phyloP scores from a whole-genome alignment of 139 green algal species.

The Chloropicon primus region DNA sequence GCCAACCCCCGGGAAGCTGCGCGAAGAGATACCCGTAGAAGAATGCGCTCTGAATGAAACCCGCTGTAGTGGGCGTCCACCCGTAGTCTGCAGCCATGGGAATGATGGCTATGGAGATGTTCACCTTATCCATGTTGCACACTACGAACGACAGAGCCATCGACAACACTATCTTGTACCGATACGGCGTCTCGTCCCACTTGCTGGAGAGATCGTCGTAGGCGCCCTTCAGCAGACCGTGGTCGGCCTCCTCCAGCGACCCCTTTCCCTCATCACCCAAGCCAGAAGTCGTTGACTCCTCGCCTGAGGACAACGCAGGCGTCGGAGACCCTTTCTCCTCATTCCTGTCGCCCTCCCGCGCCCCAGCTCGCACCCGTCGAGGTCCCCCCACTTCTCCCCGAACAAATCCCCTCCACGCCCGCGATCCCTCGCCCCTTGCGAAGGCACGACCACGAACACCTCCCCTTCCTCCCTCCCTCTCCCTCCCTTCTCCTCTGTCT shows the following conservation, averaged over 20 bases:
- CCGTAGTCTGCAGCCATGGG: constrained; percentile 88
- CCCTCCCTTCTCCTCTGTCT: too few relatives aligned
- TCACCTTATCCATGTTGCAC: constrained; percentile 95
- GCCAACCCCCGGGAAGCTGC: constrained; percentile 48
- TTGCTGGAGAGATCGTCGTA: not conserved
- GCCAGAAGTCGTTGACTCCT: too few relatives aligned
- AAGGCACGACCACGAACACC: too few relatives aligned
- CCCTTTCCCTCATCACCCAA: too few relatives aligned
- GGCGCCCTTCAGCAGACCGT: not conserved
- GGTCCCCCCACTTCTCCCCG: too few relatives aligned
- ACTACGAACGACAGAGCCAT: constrained; percentile 73
- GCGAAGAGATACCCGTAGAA: constrained; percentile 87
- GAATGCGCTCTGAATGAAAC: constrained; percentile 89
- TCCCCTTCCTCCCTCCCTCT: too few relatives aligned
- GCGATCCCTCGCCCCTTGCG: too few relatives aligned
- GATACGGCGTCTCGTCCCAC: constrained; percentile 46
- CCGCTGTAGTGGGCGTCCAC: constrained; percentile 62
- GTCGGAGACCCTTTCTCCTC: too few relatives aligned
- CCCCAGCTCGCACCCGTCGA: too few relatives aligned
- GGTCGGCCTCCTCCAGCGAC: not conserved
- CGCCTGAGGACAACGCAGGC: too few relatives aligned
- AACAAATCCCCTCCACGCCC: too few relatives aligned
- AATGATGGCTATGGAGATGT: constrained; percentile 92
- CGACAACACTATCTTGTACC: constrained; percentile 55
- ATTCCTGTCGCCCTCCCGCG: too few relatives aligned